A percentile compares a stretch with the other conserved stretches of the same genome.
These are phyloP conservation scores for Trichoderma harzianum DNA, from an alignment of 2,329 filamentous ascomycete species.

Conservation along the genomic window DNA sequence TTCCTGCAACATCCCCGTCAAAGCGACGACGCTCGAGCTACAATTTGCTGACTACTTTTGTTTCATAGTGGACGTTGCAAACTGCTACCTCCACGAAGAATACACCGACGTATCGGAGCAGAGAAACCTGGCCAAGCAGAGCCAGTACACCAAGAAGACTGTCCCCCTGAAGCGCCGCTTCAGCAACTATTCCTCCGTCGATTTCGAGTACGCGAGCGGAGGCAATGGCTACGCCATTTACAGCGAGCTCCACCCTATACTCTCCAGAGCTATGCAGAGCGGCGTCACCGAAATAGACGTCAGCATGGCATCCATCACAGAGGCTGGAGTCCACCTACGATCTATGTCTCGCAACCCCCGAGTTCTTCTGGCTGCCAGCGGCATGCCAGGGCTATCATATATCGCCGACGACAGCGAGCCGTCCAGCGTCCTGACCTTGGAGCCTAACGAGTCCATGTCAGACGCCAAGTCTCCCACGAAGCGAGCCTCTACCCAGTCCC, in stretches of 20 bases:
- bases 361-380: constrained; percentile 23
- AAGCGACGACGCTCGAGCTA: background rate
- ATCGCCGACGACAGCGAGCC: constrained; percentile 31
- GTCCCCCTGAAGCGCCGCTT: constrained; percentile 31
- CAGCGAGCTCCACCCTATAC: constrained; percentile 26
- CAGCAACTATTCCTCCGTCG: constrained; percentile 19
- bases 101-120: constrained; percentile 4
- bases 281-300: constrained; percentile 27
- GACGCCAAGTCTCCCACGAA: constrained; percentile 33
- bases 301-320: constrained; percentile 27
- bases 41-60: background rate
- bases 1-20: background rate
- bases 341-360: constrained; percentile 25
- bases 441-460: constrained; percentile 23
- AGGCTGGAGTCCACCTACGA: constrained; percentile 24
- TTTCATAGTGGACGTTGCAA: constrained; percentile 28
- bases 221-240: constrained; percentile 30
- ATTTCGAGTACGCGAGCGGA: constrained; percentile 19
- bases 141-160: background rate
- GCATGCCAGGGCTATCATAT: constrained; percentile 26
- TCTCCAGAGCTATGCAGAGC: constrained; percentile 23
- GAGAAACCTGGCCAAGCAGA: background rate
- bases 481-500: constrained; percentile 25
- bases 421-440: constrained; percentile 25
- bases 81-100: constrained; percentile 19